These are phyloP conservation scores for Fusarium oligoseptatum DNA, from an alignment of 2,329 filamentous ascomycete genomes.

Conservation along the genomic window DNA sequence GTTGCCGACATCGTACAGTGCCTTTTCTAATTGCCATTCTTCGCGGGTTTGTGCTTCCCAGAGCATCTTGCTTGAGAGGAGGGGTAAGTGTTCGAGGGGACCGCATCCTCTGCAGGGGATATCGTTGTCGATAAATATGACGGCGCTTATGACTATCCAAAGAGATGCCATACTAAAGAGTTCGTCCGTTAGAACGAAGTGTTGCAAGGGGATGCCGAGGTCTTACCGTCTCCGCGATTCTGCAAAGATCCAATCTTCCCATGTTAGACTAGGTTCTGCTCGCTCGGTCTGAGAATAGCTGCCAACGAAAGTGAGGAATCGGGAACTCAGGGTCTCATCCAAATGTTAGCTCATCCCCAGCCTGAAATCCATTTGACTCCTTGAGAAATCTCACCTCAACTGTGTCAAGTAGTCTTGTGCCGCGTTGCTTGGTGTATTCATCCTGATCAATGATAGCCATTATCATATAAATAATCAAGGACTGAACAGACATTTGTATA, in stretches of 20 bases:
- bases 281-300: slow-evolving; percentile 32
- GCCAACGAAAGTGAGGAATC: slow-evolving; percentile 15
- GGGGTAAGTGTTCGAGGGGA: slow-evolving; percentile 16
- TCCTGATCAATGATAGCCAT: slow-evolving; percentile 46
- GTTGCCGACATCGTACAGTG: slow-evolving; percentile 24
- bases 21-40: slow-evolving; percentile 45
- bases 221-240: slow-evolving; percentile 49
- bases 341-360: too few relatives aligned
- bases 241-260: slow-evolving; percentile 50
- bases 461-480: slow-evolving; percentile 47
- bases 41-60: slow-evolving; percentile 45
- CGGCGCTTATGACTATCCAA: slow-evolving; percentile 43
- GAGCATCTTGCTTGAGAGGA: slow-evolving; percentile 35
- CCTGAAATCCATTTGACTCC: too few relatives aligned
- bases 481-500: slow-evolving; percentile 41
- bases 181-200: too few relatives aligned
- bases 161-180: slow-evolving; percentile 39
- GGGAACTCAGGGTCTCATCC: slow-evolving; percentile 20
- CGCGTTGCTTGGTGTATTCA: slow-evolving; percentile 9
- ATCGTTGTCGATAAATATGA: slow-evolving; percentile 34
- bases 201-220: too few relatives aligned
- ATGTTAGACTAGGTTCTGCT: slow-evolving; percentile 32
- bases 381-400: slow-evolving; percentile 15
- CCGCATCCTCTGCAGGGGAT: slow-evolving; percentile 15
- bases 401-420: slow-evolving; percentile 31